Conservation (phyloP, 2,329 filamentous ascomycete genomes). For the Stagonosporopsis rhizophila region DNA sequence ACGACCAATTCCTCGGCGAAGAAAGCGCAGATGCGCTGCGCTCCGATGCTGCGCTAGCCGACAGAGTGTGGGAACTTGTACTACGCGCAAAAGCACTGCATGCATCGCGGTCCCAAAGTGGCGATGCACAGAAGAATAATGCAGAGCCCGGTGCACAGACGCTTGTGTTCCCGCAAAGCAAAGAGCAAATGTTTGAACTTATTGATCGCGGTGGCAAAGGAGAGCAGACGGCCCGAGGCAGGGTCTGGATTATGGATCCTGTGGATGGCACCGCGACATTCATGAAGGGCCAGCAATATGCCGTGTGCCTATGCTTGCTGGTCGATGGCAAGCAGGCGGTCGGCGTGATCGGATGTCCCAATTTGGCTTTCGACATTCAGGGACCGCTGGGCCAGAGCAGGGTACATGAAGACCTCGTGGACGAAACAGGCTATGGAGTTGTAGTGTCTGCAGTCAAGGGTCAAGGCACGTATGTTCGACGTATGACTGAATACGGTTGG, state of each 20-base stretch:
- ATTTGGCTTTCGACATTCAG: constrained; percentile 56
- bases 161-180: constrained; percentile 50
- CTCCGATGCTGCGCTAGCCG: constrained; percentile 55
- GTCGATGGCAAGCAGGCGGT: constrained; percentile 64
- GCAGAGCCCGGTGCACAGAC: constrained; percentile 10
- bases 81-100: constrained; percentile 39
- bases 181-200: constrained; percentile 65
- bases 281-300: constrained; percentile 67
- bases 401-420: constrained; percentile 51
- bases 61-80: constrained; percentile 65
- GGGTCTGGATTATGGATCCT: constrained; percentile 69
- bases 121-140: constrained; percentile 27
- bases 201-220: constrained; percentile 67
- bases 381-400: constrained; percentile 25
- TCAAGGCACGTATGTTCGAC: constrained; percentile 53
- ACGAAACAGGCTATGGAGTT: constrained; percentile 50
- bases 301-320: constrained; percentile 65
- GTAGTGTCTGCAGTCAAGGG: constrained; percentile 58
- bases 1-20: constrained; percentile 67
- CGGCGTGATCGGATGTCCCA: constrained; percentile 68
- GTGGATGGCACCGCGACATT: constrained; percentile 71
- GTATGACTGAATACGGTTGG: constrained; percentile 46
- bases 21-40: constrained; percentile 64
- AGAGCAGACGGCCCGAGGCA: constrained; percentile 53
- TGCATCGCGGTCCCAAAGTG: constrained; percentile 33